Percentiles rank a stretch among this genome's conserved stretches.
Conservation (phyloP, 306 rosid genomes). For the Inga laurina region DNA sequence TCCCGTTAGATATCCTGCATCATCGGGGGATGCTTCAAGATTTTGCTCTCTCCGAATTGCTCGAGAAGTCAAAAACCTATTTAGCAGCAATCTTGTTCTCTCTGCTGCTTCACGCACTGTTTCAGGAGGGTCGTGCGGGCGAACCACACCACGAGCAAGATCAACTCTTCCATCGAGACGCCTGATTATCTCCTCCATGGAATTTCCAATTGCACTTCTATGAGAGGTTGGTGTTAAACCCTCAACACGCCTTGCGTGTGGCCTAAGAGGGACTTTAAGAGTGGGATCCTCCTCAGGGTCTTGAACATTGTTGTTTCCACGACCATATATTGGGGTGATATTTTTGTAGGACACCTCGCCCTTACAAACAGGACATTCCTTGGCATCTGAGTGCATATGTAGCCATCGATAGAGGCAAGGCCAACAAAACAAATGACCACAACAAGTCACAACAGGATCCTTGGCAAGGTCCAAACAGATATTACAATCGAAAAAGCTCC, state of each 20-base stretch:
- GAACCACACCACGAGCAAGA: conserved; percentile 44
- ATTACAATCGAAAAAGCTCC: conserved; percentile 71
- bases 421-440: conserved; percentile 98
- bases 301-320: conserved; percentile 48
- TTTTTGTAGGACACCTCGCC: conserved; percentile 75
- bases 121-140: conserved; percentile 37
- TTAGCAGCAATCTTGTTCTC: conserved; percentile 49
- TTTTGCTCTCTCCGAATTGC: conserved; percentile 59
- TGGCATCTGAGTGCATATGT: conserved; percentile 78
- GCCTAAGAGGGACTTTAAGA: conserved; percentile 76
- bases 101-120: conserved; percentile 40
- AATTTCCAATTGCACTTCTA: conserved; percentile 59
- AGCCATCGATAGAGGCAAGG: conserved; percentile 85
- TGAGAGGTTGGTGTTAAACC: conserved; percentile 78
- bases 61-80: conserved; percentile 54
- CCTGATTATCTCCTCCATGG: conserved; percentile 70
- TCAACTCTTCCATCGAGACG: conserved; percentile 57
- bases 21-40: conserved; percentile 31
- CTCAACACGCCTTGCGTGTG: conserved; percentile 83
- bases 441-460: conserved; percentile 95
- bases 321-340: conserved; percentile 92
- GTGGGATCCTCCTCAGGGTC: conserved; percentile 67
- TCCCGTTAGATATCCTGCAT: conserved; percentile 46
- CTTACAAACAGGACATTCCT: conserved; percentile 95
- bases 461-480: conserved; percentile 72